Percentiles rank a stretch among this genome's conserved stretches.
phyloP scores from a whole-genome alignment of 2,329 filamentous ascomycete genomes.

The Mycogone perniciosa region DNA sequence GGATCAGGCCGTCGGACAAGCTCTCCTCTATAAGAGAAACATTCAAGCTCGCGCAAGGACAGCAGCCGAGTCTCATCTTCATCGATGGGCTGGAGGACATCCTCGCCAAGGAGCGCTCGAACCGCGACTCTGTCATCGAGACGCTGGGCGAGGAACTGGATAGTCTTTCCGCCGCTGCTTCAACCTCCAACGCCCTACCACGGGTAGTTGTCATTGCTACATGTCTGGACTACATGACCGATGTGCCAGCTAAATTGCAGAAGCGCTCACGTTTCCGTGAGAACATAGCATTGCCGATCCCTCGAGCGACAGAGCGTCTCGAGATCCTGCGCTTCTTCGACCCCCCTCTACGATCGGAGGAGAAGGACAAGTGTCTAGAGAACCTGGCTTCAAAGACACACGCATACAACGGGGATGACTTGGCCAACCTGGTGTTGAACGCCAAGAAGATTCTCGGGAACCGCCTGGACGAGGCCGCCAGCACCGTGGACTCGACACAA shows the following conservation, averaged over 20 bases:
- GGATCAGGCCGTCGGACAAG: constrained; percentile 51
- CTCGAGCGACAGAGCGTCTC: constrained; percentile 61
- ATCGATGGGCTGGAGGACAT: constrained; percentile 73
- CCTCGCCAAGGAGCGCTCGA: constrained; percentile 52
- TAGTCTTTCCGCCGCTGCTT: constrained; percentile 38
- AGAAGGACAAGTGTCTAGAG: constrained; percentile 47
- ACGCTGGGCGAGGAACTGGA: constrained; percentile 51
- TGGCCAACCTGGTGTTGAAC: constrained; percentile 53
- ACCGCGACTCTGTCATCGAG: constrained; percentile 44
- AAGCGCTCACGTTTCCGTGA: constrained; percentile 57
- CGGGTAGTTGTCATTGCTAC: constrained; percentile 69
- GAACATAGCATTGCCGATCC: constrained; percentile 70
- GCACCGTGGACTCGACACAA: not conserved
- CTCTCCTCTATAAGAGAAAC: constrained; percentile 54
- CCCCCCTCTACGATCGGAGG: constrained; percentile 39
- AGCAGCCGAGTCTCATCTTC: constrained; percentile 69
- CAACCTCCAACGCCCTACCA: constrained; percentile 34
- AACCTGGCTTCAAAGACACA: constrained; percentile 70
- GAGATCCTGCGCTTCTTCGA: constrained; percentile 64
- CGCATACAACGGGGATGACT: constrained; percentile 76
- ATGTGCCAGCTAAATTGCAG: constrained; percentile 65
- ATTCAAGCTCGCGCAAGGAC: constrained; percentile 62
- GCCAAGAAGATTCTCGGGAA: constrained; percentile 23
- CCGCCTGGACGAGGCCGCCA: constrained; percentile 19
- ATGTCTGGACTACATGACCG: constrained; percentile 61